phyloP scores from a whole-genome alignment of 352 stramenopile species.

The Phytophthora pseudosyringae region DNA sequence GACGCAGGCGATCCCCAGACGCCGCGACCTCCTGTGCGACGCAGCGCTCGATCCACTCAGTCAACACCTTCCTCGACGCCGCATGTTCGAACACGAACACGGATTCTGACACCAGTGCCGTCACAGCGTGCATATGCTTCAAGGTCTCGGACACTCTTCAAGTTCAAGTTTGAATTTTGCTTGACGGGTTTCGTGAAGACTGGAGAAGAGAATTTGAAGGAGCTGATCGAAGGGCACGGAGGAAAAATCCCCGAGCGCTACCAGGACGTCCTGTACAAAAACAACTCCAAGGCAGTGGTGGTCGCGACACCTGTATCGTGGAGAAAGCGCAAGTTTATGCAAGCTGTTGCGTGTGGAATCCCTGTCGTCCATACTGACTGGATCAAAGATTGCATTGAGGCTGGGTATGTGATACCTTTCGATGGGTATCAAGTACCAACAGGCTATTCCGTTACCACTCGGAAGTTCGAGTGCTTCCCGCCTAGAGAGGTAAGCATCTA shows the following conservation, averaged over 20 bases:
- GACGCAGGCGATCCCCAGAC: constrained; percentile 15
- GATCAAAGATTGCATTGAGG: constrained; percentile 70
- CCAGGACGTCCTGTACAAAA: constrained; percentile 55
- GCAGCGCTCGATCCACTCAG: constrained; percentile 26
- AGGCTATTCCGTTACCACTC: constrained; percentile 65
- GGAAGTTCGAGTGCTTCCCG: constrained; percentile 67
- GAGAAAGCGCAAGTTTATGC: constrained; percentile 85
- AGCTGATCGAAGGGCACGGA: constrained; percentile 73
- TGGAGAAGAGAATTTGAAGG: constrained; percentile 52
- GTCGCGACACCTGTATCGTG: constrained; percentile 79
- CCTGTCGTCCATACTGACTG: constrained; percentile 84
- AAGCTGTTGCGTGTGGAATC: constrained; percentile 80
- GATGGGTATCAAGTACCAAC: constrained; percentile 75
- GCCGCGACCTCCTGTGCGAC: constrained; percentile 23
- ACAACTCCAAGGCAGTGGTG: constrained; percentile 65
- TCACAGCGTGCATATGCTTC: constrained; percentile 53
- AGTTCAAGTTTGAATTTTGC: constrained; percentile 80
- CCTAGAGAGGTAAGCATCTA: constrained; percentile 35
- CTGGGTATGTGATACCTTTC: constrained; percentile 58
- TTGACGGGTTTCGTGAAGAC: constrained; percentile 71
- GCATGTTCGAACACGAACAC: constrained; percentile 56
- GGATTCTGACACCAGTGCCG: constrained; percentile 57
- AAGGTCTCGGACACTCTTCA: constrained; percentile 66
- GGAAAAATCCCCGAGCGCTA: constrained; percentile 59
- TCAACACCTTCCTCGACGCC: constrained; percentile 51